Percentiles rank a stretch among this genome's conserved stretches.
Conservation (phyloP, 306 rosid species). For the Lathyrus sativus region DNA sequence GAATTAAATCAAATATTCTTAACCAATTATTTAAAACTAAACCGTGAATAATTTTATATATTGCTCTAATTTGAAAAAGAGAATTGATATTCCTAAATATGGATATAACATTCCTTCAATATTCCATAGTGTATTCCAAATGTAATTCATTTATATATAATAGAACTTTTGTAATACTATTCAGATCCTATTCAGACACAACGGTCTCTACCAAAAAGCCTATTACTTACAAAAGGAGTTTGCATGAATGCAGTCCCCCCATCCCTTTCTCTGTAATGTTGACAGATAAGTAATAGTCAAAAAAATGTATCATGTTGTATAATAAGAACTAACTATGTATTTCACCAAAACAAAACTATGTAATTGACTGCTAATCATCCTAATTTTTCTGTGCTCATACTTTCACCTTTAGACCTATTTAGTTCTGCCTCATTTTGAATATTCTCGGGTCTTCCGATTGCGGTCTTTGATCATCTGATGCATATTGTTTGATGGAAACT, state of each 20-base stretch:
- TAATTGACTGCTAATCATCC: constrained; percentile 25
- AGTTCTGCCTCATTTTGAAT: constrained; percentile 63
- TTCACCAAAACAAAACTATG: neutral
- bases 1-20: too few species aligned
- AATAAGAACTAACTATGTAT: neutral
- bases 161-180: too few species aligned
- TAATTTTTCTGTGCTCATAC: constrained; percentile 31
- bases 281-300: constrained; percentile 28
- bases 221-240: constrained; percentile 30
- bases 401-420: constrained; percentile 42
- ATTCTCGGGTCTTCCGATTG: constrained; percentile 73
- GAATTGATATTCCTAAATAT: too few species aligned
- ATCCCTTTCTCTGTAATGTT: neutral
- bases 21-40: too few species aligned
- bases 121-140: too few species aligned
- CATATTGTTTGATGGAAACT: constrained; percentile 66
- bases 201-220: constrained; percentile 1
- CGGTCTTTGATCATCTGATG: constrained; percentile 82
- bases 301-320: constrained; percentile 25
- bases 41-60: too few species aligned
- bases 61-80: too few species aligned
- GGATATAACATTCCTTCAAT: too few species aligned
- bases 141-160: too few species aligned
- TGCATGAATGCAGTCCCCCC: constrained; percentile 17
- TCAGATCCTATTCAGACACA: too few species aligned